A percentile compares a stretch with the other conserved stretches of the same genome.
These are phyloP conservation scores for Angomonas desouzai DNA, from an alignment of 208 protist genomes.

Conservation along the genomic window DNA sequence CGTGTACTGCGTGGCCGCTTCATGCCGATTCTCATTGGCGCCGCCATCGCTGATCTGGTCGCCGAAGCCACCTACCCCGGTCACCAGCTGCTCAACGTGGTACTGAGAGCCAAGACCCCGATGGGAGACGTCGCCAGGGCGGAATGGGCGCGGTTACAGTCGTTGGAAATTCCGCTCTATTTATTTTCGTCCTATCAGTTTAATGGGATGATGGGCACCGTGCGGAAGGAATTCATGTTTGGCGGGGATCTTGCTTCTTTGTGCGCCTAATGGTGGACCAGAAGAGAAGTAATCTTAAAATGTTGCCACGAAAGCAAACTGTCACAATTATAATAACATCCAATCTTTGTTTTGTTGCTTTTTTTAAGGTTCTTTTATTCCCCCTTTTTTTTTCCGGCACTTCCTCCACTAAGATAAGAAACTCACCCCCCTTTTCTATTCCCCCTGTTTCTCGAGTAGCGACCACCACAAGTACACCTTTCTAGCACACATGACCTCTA, in stretches of 20 bases:
- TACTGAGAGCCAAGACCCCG: constrained; percentile 78
- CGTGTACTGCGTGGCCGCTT: constrained; percentile 53
- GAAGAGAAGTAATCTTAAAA: background rate
- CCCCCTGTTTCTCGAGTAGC: too few species aligned
- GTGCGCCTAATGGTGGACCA: constrained; percentile 53
- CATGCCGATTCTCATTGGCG: constrained; percentile 60
- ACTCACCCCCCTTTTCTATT: too few species aligned
- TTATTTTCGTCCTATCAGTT: constrained; percentile 81
- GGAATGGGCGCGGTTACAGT: constrained; percentile 85
- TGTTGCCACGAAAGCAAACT: background rate
- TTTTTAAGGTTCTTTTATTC: constrained; percentile 1
- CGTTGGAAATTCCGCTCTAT: constrained; percentile 80
- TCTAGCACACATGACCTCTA: constrained; percentile 8
- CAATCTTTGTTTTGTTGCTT: too few species aligned
- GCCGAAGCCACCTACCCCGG: constrained; percentile 80
- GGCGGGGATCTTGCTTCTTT: constrained; percentile 70
- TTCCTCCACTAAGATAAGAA: too few species aligned
- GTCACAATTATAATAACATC: background rate
- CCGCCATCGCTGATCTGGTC: constrained; percentile 77
- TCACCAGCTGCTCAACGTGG: constrained; percentile 74
- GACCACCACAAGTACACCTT: constrained; percentile 13
- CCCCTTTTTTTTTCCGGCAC: background rate
- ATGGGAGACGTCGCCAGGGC: constrained; percentile 89
- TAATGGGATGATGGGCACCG: constrained; percentile 68
- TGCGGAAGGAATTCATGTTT: constrained; percentile 67